A percentile compares a stretch with the other conserved stretches of the same genome.
Conservation (phyloP, 169 alveolate species). For the Fabrea salina region DNA sequence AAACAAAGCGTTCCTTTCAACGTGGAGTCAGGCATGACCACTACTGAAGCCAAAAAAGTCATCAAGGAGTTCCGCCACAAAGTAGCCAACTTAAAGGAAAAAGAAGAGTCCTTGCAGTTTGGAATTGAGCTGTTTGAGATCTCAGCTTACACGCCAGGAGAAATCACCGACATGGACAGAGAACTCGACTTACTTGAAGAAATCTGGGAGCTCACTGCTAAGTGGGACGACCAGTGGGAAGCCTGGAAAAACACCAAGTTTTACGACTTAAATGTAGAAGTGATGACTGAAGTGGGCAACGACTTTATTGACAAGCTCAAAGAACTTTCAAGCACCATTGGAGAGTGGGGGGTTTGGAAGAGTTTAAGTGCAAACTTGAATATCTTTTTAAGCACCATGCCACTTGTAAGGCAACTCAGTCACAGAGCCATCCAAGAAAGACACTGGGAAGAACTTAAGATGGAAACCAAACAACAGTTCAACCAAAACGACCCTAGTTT, state of each 20-base stretch:
- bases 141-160: slow-evolving; percentile 53
- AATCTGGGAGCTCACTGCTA: slow-evolving; percentile 70
- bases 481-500: slow-evolving; percentile 63
- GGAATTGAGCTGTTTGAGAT: slow-evolving; percentile 74
- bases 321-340: slow-evolving; percentile 58
- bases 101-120: slow-evolving; percentile 71
- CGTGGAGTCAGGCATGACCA: slow-evolving; percentile 36
- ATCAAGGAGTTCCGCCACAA: slow-evolving; percentile 50
- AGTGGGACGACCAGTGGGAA: slow-evolving; percentile 76
- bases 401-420: slow-evolving; percentile 60
- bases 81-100: slow-evolving; percentile 50
- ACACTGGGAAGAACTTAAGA: slow-evolving; percentile 74
- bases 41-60: slow-evolving; percentile 51
- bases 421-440: slow-evolving; percentile 71
- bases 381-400: slow-evolving; percentile 65
- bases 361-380: slow-evolving; percentile 54
- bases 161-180: slow-evolving; percentile 62
- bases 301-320: slow-evolving; percentile 54
- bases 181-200: slow-evolving; percentile 60
- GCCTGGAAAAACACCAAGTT: slow-evolving; percentile 54
- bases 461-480: slow-evolving; percentile 53
- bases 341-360: slow-evolving; percentile 74
- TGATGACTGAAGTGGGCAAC: slow-evolving; percentile 67
- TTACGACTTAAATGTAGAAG: slow-evolving; percentile 58
- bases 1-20: slow-evolving; percentile 51